Base-by-base conservation (phyloP, 1,284 basidiomycete species). In the Sphaerobolus stellatus region DNA sequence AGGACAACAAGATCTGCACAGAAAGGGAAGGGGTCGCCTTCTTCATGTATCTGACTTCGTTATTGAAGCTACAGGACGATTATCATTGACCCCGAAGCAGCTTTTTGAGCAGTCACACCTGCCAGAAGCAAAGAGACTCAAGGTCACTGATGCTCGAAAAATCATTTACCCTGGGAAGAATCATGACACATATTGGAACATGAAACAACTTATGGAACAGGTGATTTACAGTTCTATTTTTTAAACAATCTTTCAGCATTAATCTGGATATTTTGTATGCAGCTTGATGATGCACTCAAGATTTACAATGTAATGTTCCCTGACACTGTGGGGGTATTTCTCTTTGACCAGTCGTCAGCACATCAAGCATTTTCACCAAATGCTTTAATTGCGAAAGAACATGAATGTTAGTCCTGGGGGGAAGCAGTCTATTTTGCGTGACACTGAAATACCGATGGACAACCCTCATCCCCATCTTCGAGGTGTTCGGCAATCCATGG, bases 41-140 rank as follows among this genome's bases (percentile, higher is more conserved):
- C 56, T 67, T 20, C 62, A 65, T 50, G 56, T 66, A 18, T 68
- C 66, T 1, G 62, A 63, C 52, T 68, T 66, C 46, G 60, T 68
- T 30, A 56, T 56, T 25, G 64, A 66, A 52, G 48, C 52, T 27
- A 56, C 53, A 25, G 66, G 66, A 8, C 55, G 56, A 13, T 58
- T 68, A 5, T 30, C 16, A 28, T 49, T 67, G 18, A 56, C 36
- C 14, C 22, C 14, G 5, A 57, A 50, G n/a, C 58, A 63, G 54
- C 58, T 61, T n/a, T 46, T 40, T 2, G 52, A 36, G n/a, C 50
- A 66, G 31, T 38, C 36, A 40, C 38, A 41, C 34, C 50, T 64
- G 18, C 62, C 61, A 4, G 20, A 14, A 16, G 34, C 36, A 9
- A 33, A 58, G 50, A 54, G 51, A 11, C 61, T 62, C 2, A n/a